Evolutionary conservation across 176 grass and related monocot species (phyloP).

Genomic region (Phragmites australis): DNA sequence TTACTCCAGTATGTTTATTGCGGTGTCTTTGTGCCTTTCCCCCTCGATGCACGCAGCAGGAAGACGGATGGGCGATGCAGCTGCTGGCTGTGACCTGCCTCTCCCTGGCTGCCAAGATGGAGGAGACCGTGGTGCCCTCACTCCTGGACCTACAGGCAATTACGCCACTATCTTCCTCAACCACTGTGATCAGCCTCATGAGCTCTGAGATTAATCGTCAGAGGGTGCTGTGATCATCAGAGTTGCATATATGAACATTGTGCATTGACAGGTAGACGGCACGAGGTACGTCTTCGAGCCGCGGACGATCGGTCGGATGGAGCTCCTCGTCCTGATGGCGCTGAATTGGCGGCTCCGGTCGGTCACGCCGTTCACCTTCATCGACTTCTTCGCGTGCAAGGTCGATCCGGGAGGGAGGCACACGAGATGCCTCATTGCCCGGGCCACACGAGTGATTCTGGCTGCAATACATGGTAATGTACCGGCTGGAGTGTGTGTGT

Average conservation of each 20-base stretch:
- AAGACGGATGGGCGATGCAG: constrained; percentile 94
- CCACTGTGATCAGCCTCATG: not conserved
- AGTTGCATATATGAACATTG: constrained; percentile 5
- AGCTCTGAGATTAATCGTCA: not conserved
- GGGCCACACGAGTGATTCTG: constrained; percentile 65
- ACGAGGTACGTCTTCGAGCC: constrained; percentile 68
- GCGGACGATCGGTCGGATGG: constrained; percentile 66
- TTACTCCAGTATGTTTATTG: constrained; percentile 40
- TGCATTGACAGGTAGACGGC: constrained; percentile 63
- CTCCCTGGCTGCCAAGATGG: constrained; percentile 96
- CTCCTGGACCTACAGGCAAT: constrained; percentile 90
- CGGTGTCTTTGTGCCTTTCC: constrained; percentile 37
- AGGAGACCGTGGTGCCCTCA: constrained; percentile 81
- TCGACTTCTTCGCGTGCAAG: constrained; percentile 92
- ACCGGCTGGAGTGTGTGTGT: not conserved
- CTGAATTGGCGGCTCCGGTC: constrained; percentile 87
- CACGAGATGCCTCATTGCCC: constrained; percentile 47
- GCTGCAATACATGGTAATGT: constrained; percentile 64
- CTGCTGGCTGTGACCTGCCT: constrained; percentile 91
- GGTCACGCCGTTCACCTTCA: constrained; percentile 86
- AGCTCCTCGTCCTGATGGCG: constrained; percentile 72
- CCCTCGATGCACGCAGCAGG: constrained; percentile 50
- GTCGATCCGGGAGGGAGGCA: constrained; percentile 70
- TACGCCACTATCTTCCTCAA: not conserved
- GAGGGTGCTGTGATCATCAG: not conserved